Evolutionary conservation across 1,284 basidiomycete genomes (phyloP).

Genomic region (Athelia sp.): DNA sequence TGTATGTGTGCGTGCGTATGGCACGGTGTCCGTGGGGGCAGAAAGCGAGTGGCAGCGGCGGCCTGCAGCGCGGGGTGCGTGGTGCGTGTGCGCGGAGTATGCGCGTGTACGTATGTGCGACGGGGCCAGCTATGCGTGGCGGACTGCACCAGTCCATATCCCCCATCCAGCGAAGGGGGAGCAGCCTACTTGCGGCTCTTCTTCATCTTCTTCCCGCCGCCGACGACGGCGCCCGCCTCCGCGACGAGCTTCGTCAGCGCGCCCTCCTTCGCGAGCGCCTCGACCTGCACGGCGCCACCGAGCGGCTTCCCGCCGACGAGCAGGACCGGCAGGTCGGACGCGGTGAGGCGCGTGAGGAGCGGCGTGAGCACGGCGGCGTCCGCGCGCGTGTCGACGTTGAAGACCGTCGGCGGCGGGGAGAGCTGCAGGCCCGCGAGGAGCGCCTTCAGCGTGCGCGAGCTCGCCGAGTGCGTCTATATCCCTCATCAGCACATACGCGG

Average conservation of each 20-base stretch:
- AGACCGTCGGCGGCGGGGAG: constrained; percentile 60
- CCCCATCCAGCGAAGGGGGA: too few relatives aligned
- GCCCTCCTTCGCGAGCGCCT: constrained; percentile 42
- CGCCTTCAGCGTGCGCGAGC: constrained; percentile 63
- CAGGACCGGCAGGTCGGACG: constrained; percentile 59
- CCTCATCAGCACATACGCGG: background rate
- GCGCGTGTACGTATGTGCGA: too few relatives aligned
- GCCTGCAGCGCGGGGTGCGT: too few relatives aligned
- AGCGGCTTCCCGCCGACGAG: constrained; percentile 63
- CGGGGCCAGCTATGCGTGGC: too few relatives aligned
- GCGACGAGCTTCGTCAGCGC: constrained; percentile 48
- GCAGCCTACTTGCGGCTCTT: constrained; percentile 42
- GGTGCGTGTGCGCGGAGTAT: too few relatives aligned
- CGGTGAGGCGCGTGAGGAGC: constrained; percentile 51
- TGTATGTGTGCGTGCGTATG: too few relatives aligned
- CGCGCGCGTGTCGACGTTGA: constrained; percentile 68
- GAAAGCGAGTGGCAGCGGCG: too few relatives aligned
- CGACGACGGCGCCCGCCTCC: constrained; percentile 54
- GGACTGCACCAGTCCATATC: too few relatives aligned
- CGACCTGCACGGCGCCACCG: constrained; percentile 49
- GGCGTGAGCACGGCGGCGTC: constrained; percentile 44
- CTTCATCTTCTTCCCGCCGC: constrained; percentile 50
- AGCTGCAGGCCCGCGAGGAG: constrained; percentile 59
- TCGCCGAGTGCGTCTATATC: constrained; percentile 52
- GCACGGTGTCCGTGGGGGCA: too few relatives aligned